phyloP scores from a whole-genome alignment of 345 rosid species.

The Zanthoxylum bungeanum region DNA sequence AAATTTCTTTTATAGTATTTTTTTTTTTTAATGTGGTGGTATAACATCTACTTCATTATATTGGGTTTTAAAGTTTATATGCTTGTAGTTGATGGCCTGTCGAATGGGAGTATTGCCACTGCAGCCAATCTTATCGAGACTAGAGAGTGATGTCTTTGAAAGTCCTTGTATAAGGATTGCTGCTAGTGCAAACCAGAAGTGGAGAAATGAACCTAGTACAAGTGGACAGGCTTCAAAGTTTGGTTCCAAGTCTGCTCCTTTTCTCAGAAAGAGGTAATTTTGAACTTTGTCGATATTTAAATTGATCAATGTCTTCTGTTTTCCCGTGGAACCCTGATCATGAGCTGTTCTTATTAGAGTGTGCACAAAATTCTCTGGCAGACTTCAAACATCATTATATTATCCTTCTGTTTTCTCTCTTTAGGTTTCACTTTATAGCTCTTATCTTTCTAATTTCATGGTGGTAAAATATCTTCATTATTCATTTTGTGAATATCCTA shows the following conservation, averaged over 20 bases:
- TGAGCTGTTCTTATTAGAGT: neutral
- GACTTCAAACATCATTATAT: neutral
- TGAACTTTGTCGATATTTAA: neutral
- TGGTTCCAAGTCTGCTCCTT: constrained; percentile 29
- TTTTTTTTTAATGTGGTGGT: neutral
- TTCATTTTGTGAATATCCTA: neutral
- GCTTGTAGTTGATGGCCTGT: constrained; percentile 46
- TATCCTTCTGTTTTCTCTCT: neutral
- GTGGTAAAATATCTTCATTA: neutral
- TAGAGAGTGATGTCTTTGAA: constrained; percentile 32
- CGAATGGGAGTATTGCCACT: constrained; percentile 33
- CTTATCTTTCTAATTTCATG: neutral
- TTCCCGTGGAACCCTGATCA: neutral
- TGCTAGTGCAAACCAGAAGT: constrained; percentile 24
- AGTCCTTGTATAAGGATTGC: constrained; percentile 29
- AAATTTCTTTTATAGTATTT: neutral
- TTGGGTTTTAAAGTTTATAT: constrained; percentile 9
- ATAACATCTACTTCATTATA: neutral
- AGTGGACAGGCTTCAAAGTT: constrained; percentile 32
- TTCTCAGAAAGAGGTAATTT: constrained; percentile 46
- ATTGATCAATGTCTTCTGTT: neutral
- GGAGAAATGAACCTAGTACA: constrained; percentile 26
- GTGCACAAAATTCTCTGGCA: neutral
- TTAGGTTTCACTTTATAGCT: neutral
- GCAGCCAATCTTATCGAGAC: constrained; percentile 27